Evolutionary conservation across 2,329 filamentous ascomycete genomes (phyloP).

Genomic region (Chaetomiaceae sp.): DNA sequence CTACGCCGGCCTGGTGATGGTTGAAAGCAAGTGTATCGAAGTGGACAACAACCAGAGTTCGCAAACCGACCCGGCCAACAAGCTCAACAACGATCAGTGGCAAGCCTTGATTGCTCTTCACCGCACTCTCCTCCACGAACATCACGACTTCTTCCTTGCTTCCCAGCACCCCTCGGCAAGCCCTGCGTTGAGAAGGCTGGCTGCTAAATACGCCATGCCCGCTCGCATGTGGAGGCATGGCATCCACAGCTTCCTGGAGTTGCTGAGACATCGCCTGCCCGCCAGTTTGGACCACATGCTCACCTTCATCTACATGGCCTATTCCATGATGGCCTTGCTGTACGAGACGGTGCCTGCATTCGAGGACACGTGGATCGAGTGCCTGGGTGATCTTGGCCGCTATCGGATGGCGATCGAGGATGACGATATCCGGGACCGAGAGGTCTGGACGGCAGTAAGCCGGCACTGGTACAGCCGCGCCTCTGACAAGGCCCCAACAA

Average conservation of each 20-base stretch:
- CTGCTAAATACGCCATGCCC: slow-evolving; percentile 84
- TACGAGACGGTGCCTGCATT: too few relatives aligned
- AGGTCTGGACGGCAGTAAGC: slow-evolving; percentile 77
- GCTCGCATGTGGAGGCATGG: slow-evolving; percentile 90
- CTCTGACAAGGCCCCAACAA: slow-evolving; percentile 68
- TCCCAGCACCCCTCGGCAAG: slow-evolving; percentile 80
- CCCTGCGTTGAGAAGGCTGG: slow-evolving; percentile 60
- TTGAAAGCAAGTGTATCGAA: slow-evolving; percentile 83
- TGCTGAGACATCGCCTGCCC: slow-evolving; percentile 68
- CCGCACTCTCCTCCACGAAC: too few relatives aligned
- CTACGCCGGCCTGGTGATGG: slow-evolving; percentile 77
- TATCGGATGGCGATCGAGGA: slow-evolving; percentile 90
- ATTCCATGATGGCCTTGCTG: slow-evolving; percentile 88
- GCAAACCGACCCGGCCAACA: slow-evolving; percentile 38
- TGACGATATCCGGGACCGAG: slow-evolving; percentile 66
- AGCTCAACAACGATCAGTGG: slow-evolving; percentile 56
- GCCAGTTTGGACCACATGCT: slow-evolving; percentile 83
- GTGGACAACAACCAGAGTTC: slow-evolving; percentile 62
- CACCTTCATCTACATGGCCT: slow-evolving; percentile 82
- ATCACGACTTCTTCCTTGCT: too few relatives aligned
- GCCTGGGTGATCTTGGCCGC: slow-evolving; percentile 76
- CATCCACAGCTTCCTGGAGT: too few relatives aligned
- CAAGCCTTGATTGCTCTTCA: too few relatives aligned
- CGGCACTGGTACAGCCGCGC: slow-evolving; percentile 81
- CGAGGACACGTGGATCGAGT: too few relatives aligned